Base-by-base conservation (phyloP, 352 stramenopile genomes). In the Globisporangium perplexum region DNA sequence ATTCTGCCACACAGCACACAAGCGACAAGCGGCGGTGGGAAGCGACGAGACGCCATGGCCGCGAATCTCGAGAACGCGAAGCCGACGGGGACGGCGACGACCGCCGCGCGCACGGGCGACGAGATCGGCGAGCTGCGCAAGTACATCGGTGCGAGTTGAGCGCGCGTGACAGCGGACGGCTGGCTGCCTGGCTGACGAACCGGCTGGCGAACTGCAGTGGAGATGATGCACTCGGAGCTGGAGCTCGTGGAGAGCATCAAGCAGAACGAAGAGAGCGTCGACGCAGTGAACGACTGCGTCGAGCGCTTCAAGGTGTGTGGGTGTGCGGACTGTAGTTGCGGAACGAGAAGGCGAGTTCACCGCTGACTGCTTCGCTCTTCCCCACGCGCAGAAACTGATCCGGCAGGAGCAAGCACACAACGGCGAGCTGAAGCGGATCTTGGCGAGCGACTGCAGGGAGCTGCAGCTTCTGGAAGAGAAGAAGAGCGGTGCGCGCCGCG, bases 141-240 rank as follows among this genome's bases (percentile, higher is more conserved):
- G 51, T 86, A 76, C 57, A 88, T 90, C 28, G 64, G 78, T 90
- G 33, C 44, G 47, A 14, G 47, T 22, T 0, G 15, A 50, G 36
- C 24, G 10, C 55, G 14, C 7, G 33, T 5, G 33, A 18, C 4
- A 18, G 0, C 14, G n/a, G 23, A 4, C 10, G 31, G 10, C 5
- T 43, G 12, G 31, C n/a, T n/a, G 3, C n/a, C 35, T 55, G 42
- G 20, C 38, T n/a, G 7, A 18, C 3, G 22, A n/a, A 18, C 31
- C 54, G 44, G 38, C 31, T 33, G 12, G 28, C 31, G 44, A 26
- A 39, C 20, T 18, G 23, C 31, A 92, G 81, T 90, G 51, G 77
- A 81, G 20, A 82, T 92, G 78, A 90, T 92, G 81, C 78, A 86
- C 15, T 69, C 69, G 1, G 81, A 92, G 58, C 77, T 86, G 71